phyloP scores from a whole-genome alignment of 2,329 filamentous ascomycete species.

The Fonsecaea monophora region DNA sequence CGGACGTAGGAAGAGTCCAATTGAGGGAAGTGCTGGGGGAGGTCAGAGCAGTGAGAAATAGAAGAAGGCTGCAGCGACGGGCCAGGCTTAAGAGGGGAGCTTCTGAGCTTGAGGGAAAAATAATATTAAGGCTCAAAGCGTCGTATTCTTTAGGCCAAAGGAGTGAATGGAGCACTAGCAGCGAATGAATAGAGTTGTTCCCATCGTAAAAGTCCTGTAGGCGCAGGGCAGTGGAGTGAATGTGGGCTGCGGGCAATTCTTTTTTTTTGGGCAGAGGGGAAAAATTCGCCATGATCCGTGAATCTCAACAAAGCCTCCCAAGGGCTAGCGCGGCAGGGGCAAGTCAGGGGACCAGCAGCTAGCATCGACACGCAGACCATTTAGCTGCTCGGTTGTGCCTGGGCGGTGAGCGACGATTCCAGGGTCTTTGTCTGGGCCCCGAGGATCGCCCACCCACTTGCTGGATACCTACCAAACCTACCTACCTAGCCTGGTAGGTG shows the following conservation, averaged over 20 bases:
- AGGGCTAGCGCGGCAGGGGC: constrained; percentile 15
- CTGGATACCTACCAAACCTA: not conserved
- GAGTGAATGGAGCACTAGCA: not conserved
- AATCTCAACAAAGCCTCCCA: constrained; percentile 18
- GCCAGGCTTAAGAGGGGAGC: constrained; percentile 5
- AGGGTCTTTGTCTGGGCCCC: constrained; percentile 8
- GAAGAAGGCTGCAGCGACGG: constrained; percentile 3
- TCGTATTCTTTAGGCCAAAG: not conserved
- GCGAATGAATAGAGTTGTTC: constrained; percentile 1
- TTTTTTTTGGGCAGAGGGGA: constrained; percentile 19
- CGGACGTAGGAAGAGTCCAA: not conserved
- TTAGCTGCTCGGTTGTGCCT: constrained; percentile 6
- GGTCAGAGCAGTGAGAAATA: constrained; percentile 1
- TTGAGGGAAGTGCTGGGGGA: not conserved
- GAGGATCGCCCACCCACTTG: constrained; percentile 11
- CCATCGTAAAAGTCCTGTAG: constrained; percentile 4
- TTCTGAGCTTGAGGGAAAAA: constrained; percentile 7
- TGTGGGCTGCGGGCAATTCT: constrained; percentile 12
- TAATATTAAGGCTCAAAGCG: constrained; percentile 6
- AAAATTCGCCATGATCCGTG: constrained; percentile 12
- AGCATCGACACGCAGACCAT: constrained; percentile 10
- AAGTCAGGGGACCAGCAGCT: constrained; percentile 1
- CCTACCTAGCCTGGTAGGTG: not conserved
- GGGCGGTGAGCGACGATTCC: constrained; percentile 18
- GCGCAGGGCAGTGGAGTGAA: constrained; percentile 17